Conservation (phyloP, 1,284 basidiomycete genomes). For the Austroboletus niveus region DNA sequence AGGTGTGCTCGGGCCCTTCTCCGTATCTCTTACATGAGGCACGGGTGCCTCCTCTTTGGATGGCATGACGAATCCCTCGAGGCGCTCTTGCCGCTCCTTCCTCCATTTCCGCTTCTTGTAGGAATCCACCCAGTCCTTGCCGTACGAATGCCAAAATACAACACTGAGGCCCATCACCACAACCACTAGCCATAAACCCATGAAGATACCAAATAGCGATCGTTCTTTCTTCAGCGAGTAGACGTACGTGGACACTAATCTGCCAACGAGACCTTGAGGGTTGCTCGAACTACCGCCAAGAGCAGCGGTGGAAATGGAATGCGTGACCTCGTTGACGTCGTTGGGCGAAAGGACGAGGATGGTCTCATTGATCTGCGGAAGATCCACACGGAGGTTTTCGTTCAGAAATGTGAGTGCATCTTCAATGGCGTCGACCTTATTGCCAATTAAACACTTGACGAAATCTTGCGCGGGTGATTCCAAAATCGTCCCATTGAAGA, state of each 20-base stretch:
- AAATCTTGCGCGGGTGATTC: conserved; percentile 84
- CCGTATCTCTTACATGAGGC: conserved; percentile 23
- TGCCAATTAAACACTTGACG: conserved; percentile 84
- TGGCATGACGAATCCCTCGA: conserved; percentile 44
- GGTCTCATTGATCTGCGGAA: conserved; percentile 71
- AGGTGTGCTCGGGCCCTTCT: conserved; percentile 30
- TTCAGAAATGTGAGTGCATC: conserved; percentile 90
- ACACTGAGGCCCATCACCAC: conserved; percentile 68
- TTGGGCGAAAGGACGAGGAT: conserved; percentile 73
- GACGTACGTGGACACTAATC: conserved; percentile 73
- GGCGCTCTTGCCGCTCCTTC: conserved; percentile 48
- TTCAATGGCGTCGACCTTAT: conserved; percentile 85
- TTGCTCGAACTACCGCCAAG: conserved; percentile 59
- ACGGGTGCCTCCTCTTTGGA: conserved; percentile 32
- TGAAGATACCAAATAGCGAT: conserved; percentile 78
- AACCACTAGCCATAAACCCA: conserved; percentile 77
- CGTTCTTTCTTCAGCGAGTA: conserved; percentile 75
- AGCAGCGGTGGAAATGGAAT: conserved; percentile 78
- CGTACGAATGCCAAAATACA: conserved; percentile 67
- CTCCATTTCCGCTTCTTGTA: conserved; percentile 50
- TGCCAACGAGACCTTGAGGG: conserved; percentile 68
- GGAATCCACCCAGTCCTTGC: conserved; percentile 44
- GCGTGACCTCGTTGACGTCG: conserved; percentile 71
- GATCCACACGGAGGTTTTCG: conserved; percentile 77
- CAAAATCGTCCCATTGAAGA: conserved; percentile 84